These are phyloP conservation scores for Inga oerstediana DNA, from an alignment of 306 rosid genomes.

Conservation along the genomic window DNA sequence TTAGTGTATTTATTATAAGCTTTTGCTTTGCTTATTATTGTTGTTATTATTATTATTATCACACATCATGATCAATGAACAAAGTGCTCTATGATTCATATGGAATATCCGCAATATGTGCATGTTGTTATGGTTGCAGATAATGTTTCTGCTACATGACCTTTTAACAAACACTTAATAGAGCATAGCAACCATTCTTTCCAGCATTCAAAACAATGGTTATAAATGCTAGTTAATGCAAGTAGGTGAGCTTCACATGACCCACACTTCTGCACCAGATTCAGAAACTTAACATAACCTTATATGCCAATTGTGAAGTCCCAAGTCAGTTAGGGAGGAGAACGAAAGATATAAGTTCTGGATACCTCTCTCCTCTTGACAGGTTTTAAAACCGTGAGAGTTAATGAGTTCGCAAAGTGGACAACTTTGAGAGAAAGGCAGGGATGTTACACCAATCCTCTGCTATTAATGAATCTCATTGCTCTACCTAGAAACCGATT, in stretches of 20 bases:
- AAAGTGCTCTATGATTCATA: background rate
- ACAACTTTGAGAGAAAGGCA: too few relatives aligned
- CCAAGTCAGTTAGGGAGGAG: too few relatives aligned
- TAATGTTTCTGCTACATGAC: background rate
- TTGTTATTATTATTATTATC: conserved; percentile 8
- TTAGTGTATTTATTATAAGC: conserved; percentile 30
- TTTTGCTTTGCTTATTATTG: conserved; percentile 5
- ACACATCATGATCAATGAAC: conserved; percentile 5
- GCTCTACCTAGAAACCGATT: conserved; percentile 14
- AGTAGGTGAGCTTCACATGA: conserved; percentile 66
- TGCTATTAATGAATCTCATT: conserved; percentile 10
- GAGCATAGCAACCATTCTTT: conserved; percentile 43
- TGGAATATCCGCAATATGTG: conserved; percentile 15
- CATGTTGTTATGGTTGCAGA: background rate
- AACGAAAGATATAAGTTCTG: too few relatives aligned
- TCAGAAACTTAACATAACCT: conserved; percentile 6
- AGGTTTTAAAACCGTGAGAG: too few relatives aligned
- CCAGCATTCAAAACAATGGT: conserved; percentile 50
- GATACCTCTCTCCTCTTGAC: too few relatives aligned
- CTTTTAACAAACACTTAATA: conserved; percentile 20
- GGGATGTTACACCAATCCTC: background rate
- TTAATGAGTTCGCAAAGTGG: too few relatives aligned
- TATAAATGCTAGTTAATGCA: conserved; percentile 64
- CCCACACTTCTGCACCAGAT: conserved; percentile 55
- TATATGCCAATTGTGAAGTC: background rate